Evolutionary conservation across 768 basidiomycete species (phyloP), one percentile per base, ranked within the genome.

Genomic region (Tubosaeta sp.): DNA sequence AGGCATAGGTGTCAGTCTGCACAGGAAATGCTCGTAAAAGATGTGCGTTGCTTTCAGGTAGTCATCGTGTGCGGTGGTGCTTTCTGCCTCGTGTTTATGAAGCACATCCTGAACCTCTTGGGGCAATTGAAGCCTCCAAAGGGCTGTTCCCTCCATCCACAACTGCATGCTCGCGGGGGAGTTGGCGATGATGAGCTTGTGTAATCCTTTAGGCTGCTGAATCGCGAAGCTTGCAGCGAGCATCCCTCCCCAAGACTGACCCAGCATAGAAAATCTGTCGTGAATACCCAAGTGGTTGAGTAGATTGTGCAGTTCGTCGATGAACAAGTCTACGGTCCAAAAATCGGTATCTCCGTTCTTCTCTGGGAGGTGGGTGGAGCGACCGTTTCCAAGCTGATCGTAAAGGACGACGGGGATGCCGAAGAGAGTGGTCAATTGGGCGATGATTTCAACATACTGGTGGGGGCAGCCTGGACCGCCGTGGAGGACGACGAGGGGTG

Each of bases 381-480:
- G 64, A n/a, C 80, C 80, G 50, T 65, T 73, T 8, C 81, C 82
- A 42, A 84, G 52, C 59, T 83, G 82, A 60, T 81, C 79, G 64
- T 83, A 83, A 43, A 81, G 58, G 37, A 84, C 58, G 57, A 83
- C 70, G 11, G 80, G 79, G 43, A 76, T 78, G 29, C 56, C 43
- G 49, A 68, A 59, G 10, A 62, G 57, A 6, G 53, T 51, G 25
- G 72, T 68, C 43, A 81, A 68, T 42, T 76, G 73, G 35, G 70
- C 61, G 54, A 76, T 56, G 34, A 69, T 54, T 34, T 71, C 64
- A 16, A 80, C 62, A 59, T 77, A 76, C 38, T 71, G 62, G 51
- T 75, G 74, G n/a, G 69, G 60, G 5, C 68, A 56, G 3, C 82
- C 80, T 12, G 77, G 78, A 2, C 79, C 79, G 6, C 79, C 80